Base-by-base conservation (phyloP, 2,329 filamentous ascomycete genomes). In the Diplodia corticola region DNA sequence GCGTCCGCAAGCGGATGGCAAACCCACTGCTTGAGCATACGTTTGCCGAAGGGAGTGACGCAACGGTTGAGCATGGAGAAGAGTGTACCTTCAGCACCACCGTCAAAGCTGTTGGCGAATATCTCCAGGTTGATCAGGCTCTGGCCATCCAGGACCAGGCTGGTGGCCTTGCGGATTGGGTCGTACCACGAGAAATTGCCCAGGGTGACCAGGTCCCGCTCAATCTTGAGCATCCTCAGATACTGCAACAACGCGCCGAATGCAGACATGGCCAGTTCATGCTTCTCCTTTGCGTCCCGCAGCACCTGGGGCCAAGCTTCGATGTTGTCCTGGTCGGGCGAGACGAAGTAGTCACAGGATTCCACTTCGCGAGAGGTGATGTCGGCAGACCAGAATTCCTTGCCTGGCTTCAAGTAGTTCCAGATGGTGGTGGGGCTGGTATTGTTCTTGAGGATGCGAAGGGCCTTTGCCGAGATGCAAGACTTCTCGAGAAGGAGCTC, bases 71-170 rank as follows among this genome's bases (percentile, higher is more conserved):
- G 85, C 69, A 99, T 87, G 61, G 86, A 86, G 78, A 98, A 99
- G 1, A 99, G 80, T 0, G 95, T 98, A 6, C 95, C 95, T 46
- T 96, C 91, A 0, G 84, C 76, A 15, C 92, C 88, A 7, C 93
- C 94, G 74, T 97, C 94, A 70, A 91, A 92, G 0, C 90, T 93
- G 78, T 99, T 99, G 71, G 92, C 86, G 71, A 99, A 99, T 5
- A 99, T 87, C 76, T 99, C 95, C n/a, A 99, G 88, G 73, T 99
- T 99, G 82, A 96, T 96, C 71, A 99, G 83, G 24, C 93, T 98
- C 76, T 99, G 95, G 0, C 95, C 95, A 72, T 99, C 95, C 1
- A 99, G 85, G 10, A 99, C 90, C 51, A 99, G 82, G 33, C 92
- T 98, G 13, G 93, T 92, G 1, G 88, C 85, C 75, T 97, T 96